Evolutionary conservation across 805 yeast genomes (phyloP), one percentile per base, ranked within the genome.

Genomic region (Sugiyamaella mastotermitis): DNA sequence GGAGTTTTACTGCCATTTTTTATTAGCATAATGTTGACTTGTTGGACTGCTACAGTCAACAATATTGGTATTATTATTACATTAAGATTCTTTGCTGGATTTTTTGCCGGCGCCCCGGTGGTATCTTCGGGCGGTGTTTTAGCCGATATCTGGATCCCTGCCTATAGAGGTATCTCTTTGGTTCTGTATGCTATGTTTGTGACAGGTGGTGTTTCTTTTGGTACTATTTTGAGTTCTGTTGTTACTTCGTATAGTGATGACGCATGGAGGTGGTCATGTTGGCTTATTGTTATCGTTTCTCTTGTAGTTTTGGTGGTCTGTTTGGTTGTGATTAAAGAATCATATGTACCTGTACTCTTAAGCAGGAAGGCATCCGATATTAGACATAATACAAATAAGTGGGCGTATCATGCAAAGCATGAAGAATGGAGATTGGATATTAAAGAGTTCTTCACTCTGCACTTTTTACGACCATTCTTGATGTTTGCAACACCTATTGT

Each of bases 381-480:
- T 51, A 75, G 96, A 64, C 71, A 73, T 52, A 80, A 79, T 56
- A 83, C 95, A 4, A 88, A 92, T 32, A 83, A 87, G 57, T 68
- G 69, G 43, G 82, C 82, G 52, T 83, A 84, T 46, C 85, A 86
- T 85, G 84, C 97, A 16, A 94, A 84, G 62, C 94, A 84, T 58
- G 97, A 88, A 58, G 92, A 90, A 21, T 77, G 75, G 56, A 85
- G 85, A 34, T 58, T 86, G 58, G 63, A 82, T 1, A 57, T 83
- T 33, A 66, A 64, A 23, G 95, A 88, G 57, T 67, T 88, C 58
- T 50, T 85, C 42, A 71, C 74, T 42, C 74, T 83, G 17, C 84
- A 87, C 65, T 68, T 88, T 40, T 62, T 76, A 49, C 74, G 96
- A 52, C 97, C 97, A 2, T 63, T 90, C 45, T 77, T 75, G 49